Base-by-base conservation (phyloP, 176 grass and related monocot species). In the Secale cereale region DNA sequence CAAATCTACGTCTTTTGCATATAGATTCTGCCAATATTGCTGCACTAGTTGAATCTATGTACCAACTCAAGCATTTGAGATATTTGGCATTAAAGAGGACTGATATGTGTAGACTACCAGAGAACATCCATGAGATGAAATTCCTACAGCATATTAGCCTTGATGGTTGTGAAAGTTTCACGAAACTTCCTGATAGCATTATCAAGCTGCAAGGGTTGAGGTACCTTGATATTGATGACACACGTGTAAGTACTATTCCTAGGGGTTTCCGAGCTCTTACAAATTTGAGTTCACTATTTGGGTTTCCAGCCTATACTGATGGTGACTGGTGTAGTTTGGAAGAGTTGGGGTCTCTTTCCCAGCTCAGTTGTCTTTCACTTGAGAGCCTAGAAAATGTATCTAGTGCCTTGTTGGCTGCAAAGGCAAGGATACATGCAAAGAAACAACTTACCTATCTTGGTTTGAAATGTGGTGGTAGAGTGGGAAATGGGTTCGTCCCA, bases 331-430 rank as follows among this genome's bases (percentile, higher is more conserved):
- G 50, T 37, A 80, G 39, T 26, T 48, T 86, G 36, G 63, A 71
- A 39, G 84, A 86, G 65, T 35, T 86, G 1, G 46, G 76, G 57
- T 16, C 76, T 73, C 65, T 86, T 15, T 25, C 65, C 19, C 7
- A 41, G 2, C 52, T 80, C 35, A 29, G 10, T 80, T 13, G 1
- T 0, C 48, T 52, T 19, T 52, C 15, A 29, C 22, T 86, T 72
- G 3, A n/a, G 10, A 20, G 66, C 6, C 33, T 70, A 0, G 32
- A 37, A 9, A 69, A 36, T 69, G 32, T 69, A 37, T 37, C 19
- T 37, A 32, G 17, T 37, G 20, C 19, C 19, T n/a, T 1, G 9
- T 69, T 35, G 8, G 4, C 19, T 12, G 3, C 19, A n/a, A 37
- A 69, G 32, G 66, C 32, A 0, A 4, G 5, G 32, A 0, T 36